Percentiles rank a stretch among this genome's conserved stretches.
Evolutionary conservation across 1,284 basidiomycete species (phyloP).

Genomic region (Fomes fomentarius): DNA sequence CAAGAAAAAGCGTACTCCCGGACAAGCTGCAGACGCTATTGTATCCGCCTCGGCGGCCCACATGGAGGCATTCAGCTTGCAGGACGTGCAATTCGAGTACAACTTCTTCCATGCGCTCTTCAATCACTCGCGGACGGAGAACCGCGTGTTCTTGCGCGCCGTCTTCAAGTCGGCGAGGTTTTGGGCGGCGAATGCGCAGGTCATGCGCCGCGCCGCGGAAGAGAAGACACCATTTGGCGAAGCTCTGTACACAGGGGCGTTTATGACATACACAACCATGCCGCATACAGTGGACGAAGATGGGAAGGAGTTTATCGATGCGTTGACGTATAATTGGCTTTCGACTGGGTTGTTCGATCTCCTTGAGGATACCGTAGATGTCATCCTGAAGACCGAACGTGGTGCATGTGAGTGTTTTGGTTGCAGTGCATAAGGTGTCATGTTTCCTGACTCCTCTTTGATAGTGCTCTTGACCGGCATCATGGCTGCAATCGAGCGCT

Average conservation of each 20-base stretch:
- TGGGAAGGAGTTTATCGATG: conserved; percentile 1
- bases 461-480: conserved; percentile 6
- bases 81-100: conserved; percentile 1
- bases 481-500: conserved; percentile 1
- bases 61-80: neutral
- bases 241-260: neutral
- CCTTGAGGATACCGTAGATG: conserved; percentile 1
- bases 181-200: conserved; percentile 3
- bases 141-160: conserved; percentile 5
- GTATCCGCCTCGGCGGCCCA: conserved; percentile 2
- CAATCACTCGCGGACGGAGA: neutral
- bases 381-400: neutral
- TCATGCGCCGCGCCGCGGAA: neutral
- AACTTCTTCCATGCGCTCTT: conserved; percentile 6
- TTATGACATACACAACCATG: conserved; percentile 1
- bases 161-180: conserved; percentile 6
- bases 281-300: neutral
- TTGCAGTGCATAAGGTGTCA: too few species aligned
- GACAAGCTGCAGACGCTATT: conserved; percentile 7
- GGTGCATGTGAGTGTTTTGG: neutral
- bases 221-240: neutral
- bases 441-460: neutral
- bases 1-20: conserved; percentile 14
- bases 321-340: conserved; percentile 9
- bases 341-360: conserved; percentile 7